These are phyloP conservation scores for Silene coronaria DNA, from an alignment of 179 eudicot genomes.

Conservation along the genomic window DNA sequence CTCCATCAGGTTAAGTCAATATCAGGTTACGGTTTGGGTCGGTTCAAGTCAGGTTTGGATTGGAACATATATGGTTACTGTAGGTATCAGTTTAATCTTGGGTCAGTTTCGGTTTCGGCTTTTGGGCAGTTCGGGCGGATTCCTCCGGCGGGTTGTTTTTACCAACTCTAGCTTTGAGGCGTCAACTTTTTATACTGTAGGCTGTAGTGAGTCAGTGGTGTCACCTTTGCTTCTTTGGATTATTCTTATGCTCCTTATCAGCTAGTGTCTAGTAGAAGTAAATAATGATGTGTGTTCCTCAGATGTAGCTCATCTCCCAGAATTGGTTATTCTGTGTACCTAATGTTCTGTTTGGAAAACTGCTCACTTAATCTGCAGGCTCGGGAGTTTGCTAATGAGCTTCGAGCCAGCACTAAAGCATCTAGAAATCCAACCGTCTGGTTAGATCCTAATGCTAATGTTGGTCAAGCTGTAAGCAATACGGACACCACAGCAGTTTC, in stretches of 20 bases:
- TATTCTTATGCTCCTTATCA: not conserved
- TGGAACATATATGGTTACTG: not conserved
- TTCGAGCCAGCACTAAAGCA: conserved; percentile 91
- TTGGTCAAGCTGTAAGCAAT: conserved; percentile 62
- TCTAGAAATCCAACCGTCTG: conserved; percentile 79
- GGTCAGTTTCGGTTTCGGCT: too few species aligned
- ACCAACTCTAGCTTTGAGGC: not conserved
- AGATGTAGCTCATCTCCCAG: not conserved
- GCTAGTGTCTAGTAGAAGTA: not conserved
- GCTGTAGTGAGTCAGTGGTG: not conserved
- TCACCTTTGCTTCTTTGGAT: conserved; percentile 1
- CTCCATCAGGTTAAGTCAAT: too few species aligned
- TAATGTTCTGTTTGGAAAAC: not conserved
- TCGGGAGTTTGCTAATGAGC: conserved; percentile 95
- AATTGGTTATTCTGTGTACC: not conserved
- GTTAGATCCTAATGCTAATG: conserved; percentile 71
- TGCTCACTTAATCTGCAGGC: conserved; percentile 48
- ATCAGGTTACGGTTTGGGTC: too few species aligned
- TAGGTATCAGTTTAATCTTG: too few species aligned
- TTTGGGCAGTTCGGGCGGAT: too few species aligned
- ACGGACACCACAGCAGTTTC: conserved; percentile 91
- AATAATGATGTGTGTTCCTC: not conserved
- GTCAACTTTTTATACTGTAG: conserved; percentile 1
- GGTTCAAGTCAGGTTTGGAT: too few species aligned
- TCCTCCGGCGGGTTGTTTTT: too few species aligned